Evolutionary conservation across 345 rosid species (phyloP).

Genomic region (Hypericum perforatum): DNA sequence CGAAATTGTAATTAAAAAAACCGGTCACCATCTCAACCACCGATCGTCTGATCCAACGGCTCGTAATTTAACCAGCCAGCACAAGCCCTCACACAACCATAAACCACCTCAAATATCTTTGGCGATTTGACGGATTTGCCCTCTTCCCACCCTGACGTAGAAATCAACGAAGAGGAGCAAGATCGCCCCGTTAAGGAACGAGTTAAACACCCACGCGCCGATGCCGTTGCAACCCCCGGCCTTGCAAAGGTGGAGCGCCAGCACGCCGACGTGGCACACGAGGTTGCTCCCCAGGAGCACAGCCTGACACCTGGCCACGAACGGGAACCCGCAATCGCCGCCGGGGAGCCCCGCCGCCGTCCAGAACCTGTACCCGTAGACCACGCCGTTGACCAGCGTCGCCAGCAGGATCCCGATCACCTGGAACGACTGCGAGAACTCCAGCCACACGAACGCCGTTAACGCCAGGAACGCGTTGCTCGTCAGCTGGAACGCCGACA

Average conservation of each 20-base stretch:
- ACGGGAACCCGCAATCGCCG: slow-evolving; percentile 63
- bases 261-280: slow-evolving; percentile 69
- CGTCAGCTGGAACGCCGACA: slow-evolving; percentile 54
- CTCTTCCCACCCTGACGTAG: slow-evolving; percentile 31
- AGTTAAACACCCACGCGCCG: slow-evolving; percentile 80
- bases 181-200: slow-evolving; percentile 58
- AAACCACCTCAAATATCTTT: not conserved
- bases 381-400: slow-evolving; percentile 53
- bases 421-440: slow-evolving; percentile 83
- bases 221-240: slow-evolving; percentile 93
- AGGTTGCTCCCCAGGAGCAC: slow-evolving; percentile 50
- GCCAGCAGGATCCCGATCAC: slow-evolving; percentile 66
- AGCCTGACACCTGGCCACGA: slow-evolving; percentile 59
- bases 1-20: too few relatives aligned
- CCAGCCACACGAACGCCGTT: slow-evolving; percentile 78
- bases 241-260: slow-evolving; percentile 44
- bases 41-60: too few relatives aligned
- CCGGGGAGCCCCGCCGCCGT: slow-evolving; percentile 52
- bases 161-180: slow-evolving; percentile 52
- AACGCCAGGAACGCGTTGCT: slow-evolving; percentile 47
- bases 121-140: not conserved
- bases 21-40: too few relatives aligned
- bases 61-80: not conserved
- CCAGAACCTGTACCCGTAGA: slow-evolving; percentile 69
- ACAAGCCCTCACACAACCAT: not conserved